Evolutionary conservation across 2,329 filamentous ascomycete species (phyloP), one percentile per base, ranked within the genome.

Genomic region (Kalmusia sp.): DNA sequence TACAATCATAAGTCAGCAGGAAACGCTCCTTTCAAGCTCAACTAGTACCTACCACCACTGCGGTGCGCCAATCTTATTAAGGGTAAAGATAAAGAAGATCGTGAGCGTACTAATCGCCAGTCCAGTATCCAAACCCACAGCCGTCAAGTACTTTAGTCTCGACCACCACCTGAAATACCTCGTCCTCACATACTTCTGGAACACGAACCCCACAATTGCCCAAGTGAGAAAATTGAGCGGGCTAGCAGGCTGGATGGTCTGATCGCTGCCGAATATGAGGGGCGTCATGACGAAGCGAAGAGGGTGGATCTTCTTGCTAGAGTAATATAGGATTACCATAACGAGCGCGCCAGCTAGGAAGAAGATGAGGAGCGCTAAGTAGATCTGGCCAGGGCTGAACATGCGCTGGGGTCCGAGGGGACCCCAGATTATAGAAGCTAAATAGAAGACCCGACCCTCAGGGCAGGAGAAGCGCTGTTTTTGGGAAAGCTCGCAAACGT

Each of bases 361-460:
- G 76, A 87, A 87, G 57, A 77, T 58, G 57, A 87, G 84, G 37
- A 88, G 81, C 2, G 80, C 78, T 0, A 80, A 80, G 76, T 88
- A 88, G 61, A 88, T 81, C 56, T 84, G 81, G 3, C 84, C 84
- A 0, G 83, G 82, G 1, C 82, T 85, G 74, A 88, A 88, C 69
- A 88, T 84, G 59, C 84, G 83, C 0, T 81, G 79, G 0, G 86
- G 86, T 1, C 86, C 86, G 51, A 89, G 82, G 33, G 87, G 80
- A 12, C 87, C 86, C 86, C 86, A 89, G 58, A 88, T 88, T 25
- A 89, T 83, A 0, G 84, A 87, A 0, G 86, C 85, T 7, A 84
- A 82, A 64, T 87, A 89, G 67, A 88, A 88, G 31, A 87, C 84
- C 9, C 81, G 79, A 2, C 84, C 86, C 3, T 85, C 85, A 0